Base-by-base conservation (phyloP, 768 basidiomycete genomes). In the Trametes villosa region DNA sequence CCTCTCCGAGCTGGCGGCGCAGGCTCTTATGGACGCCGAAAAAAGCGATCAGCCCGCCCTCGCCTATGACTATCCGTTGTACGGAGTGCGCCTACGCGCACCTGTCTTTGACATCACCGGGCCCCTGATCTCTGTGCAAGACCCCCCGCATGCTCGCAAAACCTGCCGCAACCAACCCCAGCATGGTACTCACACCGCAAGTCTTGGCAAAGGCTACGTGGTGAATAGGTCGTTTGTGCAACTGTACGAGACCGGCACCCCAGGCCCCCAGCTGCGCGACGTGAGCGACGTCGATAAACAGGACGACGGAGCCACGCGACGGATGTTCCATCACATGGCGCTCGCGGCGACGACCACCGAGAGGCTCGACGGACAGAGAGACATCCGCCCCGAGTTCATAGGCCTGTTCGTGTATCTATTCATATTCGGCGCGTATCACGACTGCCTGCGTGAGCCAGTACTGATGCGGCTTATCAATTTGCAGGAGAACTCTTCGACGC, bases 261-360 rank as follows among this genome's bases (percentile, higher is more conserved):
- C 64, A 4, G 69, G 69, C 5, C 49, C 67, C 3, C 52, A 68
- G 13, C 47, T 51, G 3, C 49, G 59, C 2, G 71, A 73, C 58
- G 66, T 73, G 0, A n/a, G 68, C 4, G 63, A 72, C 44, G 63
- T 66, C 1, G 70, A 72, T 47, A 72, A 74, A 40, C 71, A 74
- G 45, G 71, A 74, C 53, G 72, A 74, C 53, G 71, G 71, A 1
- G 66, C 71, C 3, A 71, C 72, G 0, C 65, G 69, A 4, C 58
- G 68, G 1, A 20, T 69, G 5, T 73, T 73, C 36, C 68, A 71
- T 53, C 13, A 13, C 34, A 34, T 62, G 9, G 71, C 67, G 3
- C 52, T 72, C 3, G 2, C 7, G 1, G 69, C 67, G 8, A 69
- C 63, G 1, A 58, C 45, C 1, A 4, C 4, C 29, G 49, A 34